Percentiles rank a stretch among this genome's conserved stretches.
Conservation (phyloP, 257 asterid genomes). For the Petunia secreta region DNA sequence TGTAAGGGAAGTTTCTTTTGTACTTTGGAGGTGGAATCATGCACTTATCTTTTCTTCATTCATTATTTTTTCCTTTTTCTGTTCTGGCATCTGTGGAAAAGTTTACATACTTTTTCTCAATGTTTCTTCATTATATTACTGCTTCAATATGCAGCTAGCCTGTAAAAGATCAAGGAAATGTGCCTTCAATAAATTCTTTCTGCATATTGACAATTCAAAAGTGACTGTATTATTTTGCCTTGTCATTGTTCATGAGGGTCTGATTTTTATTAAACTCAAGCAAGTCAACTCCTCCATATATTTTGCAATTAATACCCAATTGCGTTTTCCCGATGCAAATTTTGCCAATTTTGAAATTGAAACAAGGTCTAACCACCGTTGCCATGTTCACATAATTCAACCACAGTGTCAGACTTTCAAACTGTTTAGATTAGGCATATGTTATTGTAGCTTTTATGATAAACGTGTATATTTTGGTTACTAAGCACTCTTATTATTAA, state of each 20-base stretch:
- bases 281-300: constrained; percentile 14
- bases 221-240: constrained; percentile 20
- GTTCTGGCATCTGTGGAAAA: neutral
- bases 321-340: constrained; percentile 11
- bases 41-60: neutral
- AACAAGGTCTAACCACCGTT: neutral
- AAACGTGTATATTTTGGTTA: neutral
- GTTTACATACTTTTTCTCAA: neutral
- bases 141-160: neutral
- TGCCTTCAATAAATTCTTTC: constrained; percentile 28
- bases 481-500: too few species aligned
- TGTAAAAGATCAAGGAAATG: constrained; percentile 25
- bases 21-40: constrained; percentile 18
- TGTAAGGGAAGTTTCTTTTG: constrained; percentile 12
- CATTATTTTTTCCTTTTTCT: neutral
- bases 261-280: neutral
- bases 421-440: constrained; percentile 15
- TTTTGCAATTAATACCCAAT: constrained; percentile 12
- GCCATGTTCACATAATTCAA: constrained; percentile 1
- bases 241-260: constrained; percentile 18
- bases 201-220: constrained; percentile 30
- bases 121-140: neutral
- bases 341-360: neutral
- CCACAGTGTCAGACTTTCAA: neutral
- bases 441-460: neutral